A percentile compares a stretch with the other conserved stretches of the same genome.
These are phyloP conservation scores for Alternaria sp. DNA, from an alignment of 2,329 filamentous ascomycete species.

Conservation along the genomic window DNA sequence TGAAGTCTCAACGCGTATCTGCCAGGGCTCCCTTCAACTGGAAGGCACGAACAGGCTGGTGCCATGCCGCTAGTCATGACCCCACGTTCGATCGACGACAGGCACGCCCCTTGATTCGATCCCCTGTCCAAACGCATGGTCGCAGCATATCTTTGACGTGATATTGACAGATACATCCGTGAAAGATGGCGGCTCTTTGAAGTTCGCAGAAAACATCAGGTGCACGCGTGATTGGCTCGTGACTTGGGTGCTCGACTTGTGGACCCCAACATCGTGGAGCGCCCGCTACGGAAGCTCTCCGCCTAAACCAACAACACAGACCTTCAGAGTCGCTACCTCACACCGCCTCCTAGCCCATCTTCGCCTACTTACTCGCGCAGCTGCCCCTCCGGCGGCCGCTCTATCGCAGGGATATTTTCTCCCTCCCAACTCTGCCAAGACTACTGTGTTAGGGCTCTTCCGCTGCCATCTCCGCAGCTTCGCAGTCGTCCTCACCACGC, in stretches of 20 bases:
- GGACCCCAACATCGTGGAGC: slow-evolving; percentile 12
- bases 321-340: slow-evolving; percentile 19
- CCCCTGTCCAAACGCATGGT: not conserved
- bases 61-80: slow-evolving; percentile 11
- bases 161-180: not conserved
- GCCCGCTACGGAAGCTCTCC: slow-evolving; percentile 16
- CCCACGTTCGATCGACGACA: slow-evolving; percentile 15
- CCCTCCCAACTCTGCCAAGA: slow-evolving; percentile 24
- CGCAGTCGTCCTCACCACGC: slow-evolving; percentile 7
- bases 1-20: not conserved
- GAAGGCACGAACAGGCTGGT: not conserved
- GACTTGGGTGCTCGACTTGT: not conserved
- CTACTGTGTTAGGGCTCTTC: slow-evolving; percentile 14
- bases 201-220: slow-evolving; percentile 1
- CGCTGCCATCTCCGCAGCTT: slow-evolving; percentile 17
- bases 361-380: slow-evolving; percentile 18
- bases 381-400: slow-evolving; percentile 11
- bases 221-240: slow-evolving; percentile 16
- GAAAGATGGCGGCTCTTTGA: not conserved
- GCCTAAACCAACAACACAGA: slow-evolving; percentile 19
- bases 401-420: slow-evolving; percentile 14
- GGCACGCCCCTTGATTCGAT: slow-evolving; percentile 13
- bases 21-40: not conserved
- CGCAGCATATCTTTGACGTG: not conserved
- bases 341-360: slow-evolving; percentile 14